Conservation (phyloP, 192 early-diverging fungal species). For the Backusella luteola region DNA sequence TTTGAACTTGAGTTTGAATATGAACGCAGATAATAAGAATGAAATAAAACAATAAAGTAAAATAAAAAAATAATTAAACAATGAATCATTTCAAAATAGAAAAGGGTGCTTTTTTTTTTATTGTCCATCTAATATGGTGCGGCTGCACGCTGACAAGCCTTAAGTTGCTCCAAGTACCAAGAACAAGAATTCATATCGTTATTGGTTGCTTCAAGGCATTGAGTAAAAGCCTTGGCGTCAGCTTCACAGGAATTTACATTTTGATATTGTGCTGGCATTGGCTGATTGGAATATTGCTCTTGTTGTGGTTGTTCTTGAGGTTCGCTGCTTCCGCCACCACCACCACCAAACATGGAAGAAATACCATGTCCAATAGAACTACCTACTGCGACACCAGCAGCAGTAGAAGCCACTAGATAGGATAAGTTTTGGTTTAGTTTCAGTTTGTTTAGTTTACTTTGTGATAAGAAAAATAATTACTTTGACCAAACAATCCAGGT, state of each 20-base stretch:
- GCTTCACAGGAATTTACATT: slow-evolving; percentile 53
- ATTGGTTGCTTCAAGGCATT: slow-evolving; percentile 81
- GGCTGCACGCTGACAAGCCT: slow-evolving; percentile 76
- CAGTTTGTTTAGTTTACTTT: not conserved
- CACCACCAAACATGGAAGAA: slow-evolving; percentile 31
- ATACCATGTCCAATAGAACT: slow-evolving; percentile 64
- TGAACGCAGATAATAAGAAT: slow-evolving; percentile 18
- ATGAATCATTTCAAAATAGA: not conserved
- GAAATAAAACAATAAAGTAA: not conserved
- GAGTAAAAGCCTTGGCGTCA: slow-evolving; percentile 79
- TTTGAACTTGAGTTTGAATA: slow-evolving; percentile 64
- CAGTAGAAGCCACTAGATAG: slow-evolving; percentile 75
- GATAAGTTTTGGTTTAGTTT: not conserved
- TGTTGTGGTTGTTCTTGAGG: slow-evolving; percentile 38
- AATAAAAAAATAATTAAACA: not conserved
- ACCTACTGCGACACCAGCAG: slow-evolving; percentile 90
- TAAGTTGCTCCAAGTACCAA: slow-evolving; percentile 90
- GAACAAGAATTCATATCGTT: slow-evolving; percentile 82
- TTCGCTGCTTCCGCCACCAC: slow-evolving; percentile 29
- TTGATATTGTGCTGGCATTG: slow-evolving; percentile 27
- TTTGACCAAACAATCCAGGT: slow-evolving; percentile 78
- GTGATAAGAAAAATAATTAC: slow-evolving; percentile 12
- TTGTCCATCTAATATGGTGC: slow-evolving; percentile 32
- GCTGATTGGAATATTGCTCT: slow-evolving; percentile 34
- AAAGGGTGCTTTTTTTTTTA: not conserved